Evolutionary conservation across 2,329 filamentous ascomycete genomes (phyloP).

Genomic region (Fusarium keratoplasticum): DNA sequence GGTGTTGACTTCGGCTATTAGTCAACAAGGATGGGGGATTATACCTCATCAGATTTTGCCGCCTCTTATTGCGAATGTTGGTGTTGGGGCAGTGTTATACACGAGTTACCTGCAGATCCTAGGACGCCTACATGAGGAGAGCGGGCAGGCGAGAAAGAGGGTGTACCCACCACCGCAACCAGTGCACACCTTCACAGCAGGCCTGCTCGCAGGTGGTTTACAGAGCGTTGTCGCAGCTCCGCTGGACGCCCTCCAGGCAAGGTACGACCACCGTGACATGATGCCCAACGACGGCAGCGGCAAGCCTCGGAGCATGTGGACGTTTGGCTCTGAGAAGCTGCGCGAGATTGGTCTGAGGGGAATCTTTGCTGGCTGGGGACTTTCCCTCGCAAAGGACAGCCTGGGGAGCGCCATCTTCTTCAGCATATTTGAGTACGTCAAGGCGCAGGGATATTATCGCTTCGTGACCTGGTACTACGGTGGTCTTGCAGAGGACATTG

Average conservation of each 20-base stretch:
- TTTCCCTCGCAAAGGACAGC: constrained; percentile 77
- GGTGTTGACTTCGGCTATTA: constrained; percentile 74
- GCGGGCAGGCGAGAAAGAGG: constrained; percentile 65
- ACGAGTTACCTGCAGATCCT: constrained; percentile 80
- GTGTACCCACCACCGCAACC: constrained; percentile 77
- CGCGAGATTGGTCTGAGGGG: constrained; percentile 78
- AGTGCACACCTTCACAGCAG: constrained; percentile 74
- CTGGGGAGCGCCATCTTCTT: constrained; percentile 80
- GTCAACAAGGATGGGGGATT: constrained; percentile 78
- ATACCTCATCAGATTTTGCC: constrained; percentile 82
- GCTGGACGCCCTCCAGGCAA: constrained; percentile 79
- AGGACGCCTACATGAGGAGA: constrained; percentile 73
- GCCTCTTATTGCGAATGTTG: constrained; percentile 79
- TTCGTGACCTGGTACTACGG: constrained; percentile 80
- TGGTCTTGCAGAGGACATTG: constrained; percentile 62
- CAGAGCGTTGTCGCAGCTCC: constrained; percentile 81
- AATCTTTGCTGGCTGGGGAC: constrained; percentile 78
- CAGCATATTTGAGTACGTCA: constrained; percentile 79
- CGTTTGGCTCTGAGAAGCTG: constrained; percentile 72
- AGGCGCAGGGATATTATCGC: constrained; percentile 76
- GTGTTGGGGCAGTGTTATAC: constrained; percentile 80
- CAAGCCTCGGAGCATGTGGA: constrained; percentile 75
- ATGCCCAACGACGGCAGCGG: constrained; percentile 55
- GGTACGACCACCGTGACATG: constrained; percentile 71
- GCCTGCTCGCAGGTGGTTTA: constrained; percentile 74